Base-by-base conservation (phyloP, 1,139 yeast species). In the Barnettozyma hawaiiensis region DNA sequence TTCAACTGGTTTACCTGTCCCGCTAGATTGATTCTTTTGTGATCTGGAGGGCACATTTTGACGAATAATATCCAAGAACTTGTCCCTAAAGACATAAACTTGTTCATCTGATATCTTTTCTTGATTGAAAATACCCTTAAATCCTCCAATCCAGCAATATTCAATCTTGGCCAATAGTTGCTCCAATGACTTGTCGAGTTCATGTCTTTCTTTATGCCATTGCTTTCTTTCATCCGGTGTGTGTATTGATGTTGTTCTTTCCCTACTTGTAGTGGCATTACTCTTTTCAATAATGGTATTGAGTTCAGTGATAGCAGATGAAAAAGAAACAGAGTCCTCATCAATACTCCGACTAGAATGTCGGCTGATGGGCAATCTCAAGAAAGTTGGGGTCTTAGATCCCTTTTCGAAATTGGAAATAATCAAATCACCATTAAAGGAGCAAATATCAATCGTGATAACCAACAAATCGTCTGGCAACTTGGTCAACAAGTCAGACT, bases 151-250 rank as follows among this genome's bases (percentile, higher is more conserved):
- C 95, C 96, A 87, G 45, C 68, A 66, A 23, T 64, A 60, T 49
- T 87, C 92, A 14, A 86, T 74, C 32, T 68, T 69, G 2, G 62
- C 60, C n/a, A 90, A 60, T n/a, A 89, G 59, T 5, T 62, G 64
- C 40, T 72, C 64, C 44, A 90, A 58, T 40, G 72, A 63, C 19
- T 67, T 62, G 59, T 90, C 96, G 20, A 89, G 65, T 0, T 64
- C 64, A 47, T 77, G 78, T 40, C 97, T 66, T 31, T 69, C 65
- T 39, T 70, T 70, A 96, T 97, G 92, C 96, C 97, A 90, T 7
- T 64, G 55, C 37, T 72, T 73, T 44, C 92, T 70, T 35, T 81
- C 84, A 31, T 78, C 83, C 39, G 74, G 71, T 0, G 86, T 73
- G 14, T 58, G 62, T 7, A 66, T 62, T 1, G 47, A 34, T 7